Evolutionary conservation across 2,329 filamentous ascomycete genomes (phyloP).

Genomic region (Paracorniculantispora psalliotae): DNA sequence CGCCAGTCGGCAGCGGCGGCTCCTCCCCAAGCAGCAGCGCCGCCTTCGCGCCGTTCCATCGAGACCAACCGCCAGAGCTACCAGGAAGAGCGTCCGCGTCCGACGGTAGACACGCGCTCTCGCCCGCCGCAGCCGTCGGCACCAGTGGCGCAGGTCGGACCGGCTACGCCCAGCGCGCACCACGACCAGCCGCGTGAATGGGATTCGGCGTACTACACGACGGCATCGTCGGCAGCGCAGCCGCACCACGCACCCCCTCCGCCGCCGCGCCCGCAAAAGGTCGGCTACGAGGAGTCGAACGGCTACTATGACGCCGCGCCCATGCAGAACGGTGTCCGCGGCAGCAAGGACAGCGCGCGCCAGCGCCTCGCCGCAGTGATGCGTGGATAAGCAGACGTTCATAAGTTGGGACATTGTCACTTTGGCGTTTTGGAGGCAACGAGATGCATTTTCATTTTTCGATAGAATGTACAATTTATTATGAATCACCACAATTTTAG

Average conservation of each 20-base stretch:
- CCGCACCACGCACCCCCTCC: constrained; percentile 27
- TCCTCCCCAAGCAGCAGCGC: constrained; percentile 15
- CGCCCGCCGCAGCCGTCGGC: constrained; percentile 15
- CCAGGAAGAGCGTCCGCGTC: constrained; percentile 22
- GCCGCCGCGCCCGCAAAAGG: constrained; percentile 34
- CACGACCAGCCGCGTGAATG: constrained; percentile 22
- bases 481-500: too few species aligned
- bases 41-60: neutral
- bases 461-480: neutral
- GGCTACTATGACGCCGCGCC: constrained; percentile 27
- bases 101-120: constrained; percentile 14
- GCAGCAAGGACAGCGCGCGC: constrained; percentile 6
- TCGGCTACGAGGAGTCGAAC: constrained; percentile 31
- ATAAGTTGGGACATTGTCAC: neutral
- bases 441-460: neutral
- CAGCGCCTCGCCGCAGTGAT: constrained; percentile 12
- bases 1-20: constrained; percentile 6
- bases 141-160: neutral
- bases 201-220: constrained; percentile 25
- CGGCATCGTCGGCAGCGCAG: constrained; percentile 14
- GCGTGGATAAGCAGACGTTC: neutral
- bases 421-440: neutral
- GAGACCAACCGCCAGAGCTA: constrained; percentile 20
- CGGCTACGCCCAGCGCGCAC: neutral
- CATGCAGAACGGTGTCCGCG: constrained; percentile 13